phyloP scores from a whole-genome alignment of 2,329 filamentous ascomycete species.

The Aspergillus aculeatinus region DNA sequence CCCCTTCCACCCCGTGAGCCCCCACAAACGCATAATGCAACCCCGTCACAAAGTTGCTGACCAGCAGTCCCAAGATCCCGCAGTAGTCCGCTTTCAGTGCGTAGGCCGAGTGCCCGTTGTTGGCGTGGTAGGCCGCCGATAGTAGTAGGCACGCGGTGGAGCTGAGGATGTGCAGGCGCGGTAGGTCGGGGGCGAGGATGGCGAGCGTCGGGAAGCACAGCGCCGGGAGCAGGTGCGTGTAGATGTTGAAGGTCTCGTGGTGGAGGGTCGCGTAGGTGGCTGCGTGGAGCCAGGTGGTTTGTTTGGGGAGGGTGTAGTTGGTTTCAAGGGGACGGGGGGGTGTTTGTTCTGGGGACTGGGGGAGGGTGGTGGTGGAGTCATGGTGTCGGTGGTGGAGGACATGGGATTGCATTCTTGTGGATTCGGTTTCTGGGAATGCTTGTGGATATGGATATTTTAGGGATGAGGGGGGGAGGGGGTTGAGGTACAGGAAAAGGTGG shows the following conservation, averaged over 20 bases:
- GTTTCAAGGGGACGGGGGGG: background rate
- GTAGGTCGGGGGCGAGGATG: background rate
- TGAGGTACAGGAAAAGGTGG: background rate
- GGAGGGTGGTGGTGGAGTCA: background rate
- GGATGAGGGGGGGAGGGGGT: background rate
- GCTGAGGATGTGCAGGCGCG: background rate
- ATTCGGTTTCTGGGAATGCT: background rate
- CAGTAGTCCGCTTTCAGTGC: background rate
- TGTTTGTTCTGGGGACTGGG: too few relatives aligned
- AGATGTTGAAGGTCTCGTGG: conserved; percentile 49
- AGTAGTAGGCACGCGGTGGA: conserved; percentile 4
- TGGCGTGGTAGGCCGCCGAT: conserved; percentile 7
- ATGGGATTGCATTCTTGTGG: background rate
- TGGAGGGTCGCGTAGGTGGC: conserved; percentile 38
- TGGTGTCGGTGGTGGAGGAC: background rate
- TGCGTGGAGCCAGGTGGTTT: conserved; percentile 36
- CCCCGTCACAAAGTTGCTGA: background rate
- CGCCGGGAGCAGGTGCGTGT: conserved; percentile 48
- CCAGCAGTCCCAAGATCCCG: background rate
- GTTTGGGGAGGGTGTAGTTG: background rate
- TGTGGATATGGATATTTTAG: background rate
- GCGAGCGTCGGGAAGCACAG: conserved; percentile 16
- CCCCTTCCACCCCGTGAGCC: too few relatives aligned
- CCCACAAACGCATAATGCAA: background rate
- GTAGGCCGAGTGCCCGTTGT: conserved; percentile 1